A percentile compares a stretch with the other conserved stretches of the same genome.
Evolutionary conservation across 2,329 filamentous ascomycete species (phyloP).

Genomic region (Penicillium psychrosexuale): DNA sequence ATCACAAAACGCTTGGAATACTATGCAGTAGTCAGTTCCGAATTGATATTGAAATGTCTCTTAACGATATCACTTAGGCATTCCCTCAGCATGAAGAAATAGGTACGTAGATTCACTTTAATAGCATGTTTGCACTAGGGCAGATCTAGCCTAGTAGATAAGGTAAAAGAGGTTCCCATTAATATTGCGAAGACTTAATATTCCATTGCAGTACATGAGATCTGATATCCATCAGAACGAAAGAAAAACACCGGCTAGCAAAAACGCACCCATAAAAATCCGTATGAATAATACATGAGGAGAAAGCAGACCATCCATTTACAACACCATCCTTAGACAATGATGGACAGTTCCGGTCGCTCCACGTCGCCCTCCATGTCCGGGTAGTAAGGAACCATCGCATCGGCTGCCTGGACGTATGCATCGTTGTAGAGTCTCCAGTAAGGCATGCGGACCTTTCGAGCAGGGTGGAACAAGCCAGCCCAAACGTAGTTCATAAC

Average conservation of each 20-base stretch:
- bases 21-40: neutral
- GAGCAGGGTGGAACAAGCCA: slow-evolving; percentile 91
- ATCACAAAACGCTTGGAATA: neutral
- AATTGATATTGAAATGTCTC: slow-evolving; percentile 3
- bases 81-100: slow-evolving; percentile 15
- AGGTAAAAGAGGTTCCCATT: too few species aligned
- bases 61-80: slow-evolving; percentile 16
- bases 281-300: slow-evolving; percentile 22
- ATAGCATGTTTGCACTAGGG: too few species aligned
- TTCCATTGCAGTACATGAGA: too few species aligned
- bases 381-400: slow-evolving; percentile 96
- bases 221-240: slow-evolving; percentile 2
- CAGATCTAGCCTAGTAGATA: too few species aligned
- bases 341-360: slow-evolving; percentile 76
- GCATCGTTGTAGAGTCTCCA: slow-evolving; percentile 97
- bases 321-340: slow-evolving; percentile 57
- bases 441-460: slow-evolving; percentile 91
- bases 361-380: slow-evolving; percentile 77
- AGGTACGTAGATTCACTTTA: too few species aligned
- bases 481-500: slow-evolving; percentile 99
- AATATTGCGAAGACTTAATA: too few species aligned
- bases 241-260: slow-evolving; percentile 21
- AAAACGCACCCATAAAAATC: slow-evolving; percentile 14
- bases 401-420: slow-evolving; percentile 88
- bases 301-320: slow-evolving; percentile 15